Percentiles rank a stretch among this genome's conserved stretches.
Evolutionary conservation across 2,329 filamentous ascomycete genomes (phyloP).

Genomic region (Colletotrichum eleusines): DNA sequence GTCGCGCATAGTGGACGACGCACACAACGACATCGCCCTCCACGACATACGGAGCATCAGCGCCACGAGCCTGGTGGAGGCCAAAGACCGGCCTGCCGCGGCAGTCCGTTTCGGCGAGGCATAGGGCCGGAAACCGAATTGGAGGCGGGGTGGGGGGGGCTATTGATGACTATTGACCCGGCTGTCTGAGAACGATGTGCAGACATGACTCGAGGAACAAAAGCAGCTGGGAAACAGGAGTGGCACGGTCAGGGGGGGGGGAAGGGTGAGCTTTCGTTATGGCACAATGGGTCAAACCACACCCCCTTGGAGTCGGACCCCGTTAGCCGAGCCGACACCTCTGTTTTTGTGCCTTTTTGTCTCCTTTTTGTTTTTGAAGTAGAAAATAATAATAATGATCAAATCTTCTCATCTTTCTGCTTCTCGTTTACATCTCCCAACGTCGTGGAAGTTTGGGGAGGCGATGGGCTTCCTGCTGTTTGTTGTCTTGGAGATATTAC

Average conservation of each 20-base stretch:
- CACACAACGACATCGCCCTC: neutral
- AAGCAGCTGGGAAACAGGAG: neutral
- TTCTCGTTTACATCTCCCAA: neutral
- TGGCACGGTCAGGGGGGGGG: too few species aligned
- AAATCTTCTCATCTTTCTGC: neutral
- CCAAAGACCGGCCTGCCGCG: neutral
- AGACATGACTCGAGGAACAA: neutral
- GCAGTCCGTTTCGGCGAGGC: neutral
- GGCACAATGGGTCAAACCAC: too few species aligned
- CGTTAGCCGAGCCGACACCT: too few species aligned
- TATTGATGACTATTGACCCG: neutral
- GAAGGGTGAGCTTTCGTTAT: too few species aligned
- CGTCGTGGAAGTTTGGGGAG: too few species aligned
- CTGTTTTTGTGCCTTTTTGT: too few species aligned
- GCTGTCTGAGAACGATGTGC: neutral
- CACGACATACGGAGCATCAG: neutral
- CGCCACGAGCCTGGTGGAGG: neutral
- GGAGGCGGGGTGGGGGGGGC: too few species aligned
- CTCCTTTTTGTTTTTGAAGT: too few species aligned
- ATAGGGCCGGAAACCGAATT: neutral
- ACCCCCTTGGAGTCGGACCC: too few species aligned
- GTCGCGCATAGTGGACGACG: neutral
- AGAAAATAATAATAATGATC: neutral
- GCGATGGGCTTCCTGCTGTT: too few species aligned
- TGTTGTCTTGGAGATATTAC: too few species aligned